Conservation (phyloP, 2,329 filamentous ascomycete genomes). For the Diaporthe helianthi region DNA sequence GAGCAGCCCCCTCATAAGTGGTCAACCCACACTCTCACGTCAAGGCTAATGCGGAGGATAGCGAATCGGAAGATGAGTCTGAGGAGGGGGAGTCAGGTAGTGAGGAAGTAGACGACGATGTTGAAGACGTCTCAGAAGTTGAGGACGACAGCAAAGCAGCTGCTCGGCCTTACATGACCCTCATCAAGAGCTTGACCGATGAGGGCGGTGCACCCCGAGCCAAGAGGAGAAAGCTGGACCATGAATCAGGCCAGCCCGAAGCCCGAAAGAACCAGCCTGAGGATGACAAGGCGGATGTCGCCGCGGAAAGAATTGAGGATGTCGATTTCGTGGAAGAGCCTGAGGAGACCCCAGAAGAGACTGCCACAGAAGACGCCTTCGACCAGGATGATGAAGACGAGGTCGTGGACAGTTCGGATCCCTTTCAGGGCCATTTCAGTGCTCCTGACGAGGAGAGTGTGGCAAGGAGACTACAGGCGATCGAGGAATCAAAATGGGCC, state of each 20-base stretch:
- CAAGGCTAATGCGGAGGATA: conserved; percentile 35
- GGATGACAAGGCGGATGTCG: conserved; percentile 33
- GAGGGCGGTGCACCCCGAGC: conserved; percentile 50
- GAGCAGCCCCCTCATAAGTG: conserved; percentile 27
- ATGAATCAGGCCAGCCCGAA: conserved; percentile 40
- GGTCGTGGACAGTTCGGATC: conserved; percentile 59
- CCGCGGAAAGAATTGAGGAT: conserved; percentile 45
- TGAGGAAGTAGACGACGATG: conserved; percentile 55
- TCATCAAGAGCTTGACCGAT: conserved; percentile 64
- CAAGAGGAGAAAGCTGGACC: conserved; percentile 65
- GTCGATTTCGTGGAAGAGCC: conserved; percentile 56
- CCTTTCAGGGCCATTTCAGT: conserved; percentile 83
- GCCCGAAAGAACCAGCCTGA: conserved; percentile 35
- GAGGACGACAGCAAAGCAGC: conserved; percentile 46
- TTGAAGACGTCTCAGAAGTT: conserved; percentile 52
- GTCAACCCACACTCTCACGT: conserved; percentile 21
- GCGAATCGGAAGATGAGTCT: conserved; percentile 44
- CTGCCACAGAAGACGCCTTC: conserved; percentile 37
- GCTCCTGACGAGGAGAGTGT: conserved; percentile 69
- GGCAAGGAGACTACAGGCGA: conserved; percentile 57
- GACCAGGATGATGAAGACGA: conserved; percentile 56
- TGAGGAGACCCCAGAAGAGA: conserved; percentile 49
- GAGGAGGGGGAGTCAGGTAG: conserved; percentile 50
- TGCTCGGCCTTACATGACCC: conserved; percentile 61
- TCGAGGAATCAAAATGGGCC: conserved; percentile 59